phyloP scores from a whole-genome alignment of 306 rosid genomes.

The Comarum palustre region DNA sequence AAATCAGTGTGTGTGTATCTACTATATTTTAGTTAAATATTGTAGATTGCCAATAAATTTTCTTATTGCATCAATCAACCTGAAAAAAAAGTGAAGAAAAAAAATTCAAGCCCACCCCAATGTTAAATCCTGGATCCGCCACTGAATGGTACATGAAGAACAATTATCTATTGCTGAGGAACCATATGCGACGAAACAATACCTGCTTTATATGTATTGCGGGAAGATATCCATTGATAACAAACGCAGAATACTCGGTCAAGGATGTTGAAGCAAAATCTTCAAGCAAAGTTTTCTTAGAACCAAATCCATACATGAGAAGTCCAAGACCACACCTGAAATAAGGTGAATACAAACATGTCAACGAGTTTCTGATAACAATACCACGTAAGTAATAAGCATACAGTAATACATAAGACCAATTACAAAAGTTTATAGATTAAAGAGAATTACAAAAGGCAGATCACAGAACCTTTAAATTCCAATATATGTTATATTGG shows the following conservation, averaged over 20 bases:
- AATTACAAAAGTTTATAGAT: background rate
- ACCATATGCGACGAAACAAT: background rate
- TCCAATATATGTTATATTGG: background rate
- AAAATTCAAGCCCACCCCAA: no score
- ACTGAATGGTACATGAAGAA: background rate
- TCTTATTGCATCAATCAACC: no score
- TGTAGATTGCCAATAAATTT: no score
- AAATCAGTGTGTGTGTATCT: no score
- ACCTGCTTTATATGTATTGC: conserved; percentile 82
- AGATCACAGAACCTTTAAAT: background rate
- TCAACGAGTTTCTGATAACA: background rate
- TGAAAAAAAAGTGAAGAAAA: no score
- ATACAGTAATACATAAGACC: background rate
- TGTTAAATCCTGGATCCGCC: no score
- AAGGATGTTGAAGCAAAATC: conserved; percentile 76
- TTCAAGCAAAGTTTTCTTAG: conserved; percentile 80
- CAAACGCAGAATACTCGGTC: conserved; percentile 65
- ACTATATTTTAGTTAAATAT: no score
- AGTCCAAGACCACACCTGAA: conserved; percentile 71
- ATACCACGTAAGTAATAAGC: background rate
- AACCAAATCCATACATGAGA: conserved; percentile 94
- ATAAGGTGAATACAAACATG: background rate
- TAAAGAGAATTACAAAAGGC: background rate
- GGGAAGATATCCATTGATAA: conserved; percentile 87
- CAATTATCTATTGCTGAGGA: background rate